Conservation (phyloP, 2,329 filamentous ascomycete genomes). For the Alternaria infectoria region DNA sequence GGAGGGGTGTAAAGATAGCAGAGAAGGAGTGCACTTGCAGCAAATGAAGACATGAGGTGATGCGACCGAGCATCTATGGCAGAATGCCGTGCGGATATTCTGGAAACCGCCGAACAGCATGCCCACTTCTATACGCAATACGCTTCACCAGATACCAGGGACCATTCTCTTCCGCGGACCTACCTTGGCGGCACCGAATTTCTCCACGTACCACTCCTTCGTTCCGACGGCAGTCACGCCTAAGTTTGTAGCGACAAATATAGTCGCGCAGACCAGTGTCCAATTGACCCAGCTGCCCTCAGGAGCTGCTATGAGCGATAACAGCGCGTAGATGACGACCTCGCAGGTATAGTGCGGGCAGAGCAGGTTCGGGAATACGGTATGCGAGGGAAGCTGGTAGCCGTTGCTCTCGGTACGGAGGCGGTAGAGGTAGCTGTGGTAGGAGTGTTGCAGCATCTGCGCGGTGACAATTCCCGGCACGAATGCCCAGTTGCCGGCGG, state of each 20-base stretch:
- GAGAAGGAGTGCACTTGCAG: background rate
- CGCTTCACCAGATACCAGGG: conserved; percentile 39
- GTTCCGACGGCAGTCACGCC: conserved; percentile 81
- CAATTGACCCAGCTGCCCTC: conserved; percentile 69
- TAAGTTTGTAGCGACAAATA: conserved; percentile 81
- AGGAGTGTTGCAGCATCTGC: conserved; percentile 74
- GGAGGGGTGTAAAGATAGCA: background rate
- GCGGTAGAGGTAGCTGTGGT: conserved; percentile 55
- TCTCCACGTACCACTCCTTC: conserved; percentile 61
- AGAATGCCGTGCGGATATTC: background rate
- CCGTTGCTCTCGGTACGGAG: conserved; percentile 57
- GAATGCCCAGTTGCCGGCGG: conserved; percentile 55
- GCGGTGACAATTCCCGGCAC: conserved; percentile 71
- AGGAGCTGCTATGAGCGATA: conserved; percentile 78
- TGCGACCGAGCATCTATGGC: background rate
- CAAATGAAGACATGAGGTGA: background rate
- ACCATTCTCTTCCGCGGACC: conserved; percentile 39
- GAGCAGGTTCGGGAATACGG: conserved; percentile 73
- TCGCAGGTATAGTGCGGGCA: conserved; percentile 94
- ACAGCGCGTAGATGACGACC: conserved; percentile 79
- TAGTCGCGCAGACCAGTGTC: conserved; percentile 71
- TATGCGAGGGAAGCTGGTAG: conserved; percentile 79
- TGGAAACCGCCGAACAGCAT: background rate
- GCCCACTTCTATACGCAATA: background rate
- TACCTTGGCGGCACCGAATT: conserved; percentile 42